Percentiles rank a stretch among this genome's conserved stretches.
These are phyloP conservation scores for Ichthyophthirius multifiliis DNA, from an alignment of 169 alveolate genomes.

Conservation along the genomic window DNA sequence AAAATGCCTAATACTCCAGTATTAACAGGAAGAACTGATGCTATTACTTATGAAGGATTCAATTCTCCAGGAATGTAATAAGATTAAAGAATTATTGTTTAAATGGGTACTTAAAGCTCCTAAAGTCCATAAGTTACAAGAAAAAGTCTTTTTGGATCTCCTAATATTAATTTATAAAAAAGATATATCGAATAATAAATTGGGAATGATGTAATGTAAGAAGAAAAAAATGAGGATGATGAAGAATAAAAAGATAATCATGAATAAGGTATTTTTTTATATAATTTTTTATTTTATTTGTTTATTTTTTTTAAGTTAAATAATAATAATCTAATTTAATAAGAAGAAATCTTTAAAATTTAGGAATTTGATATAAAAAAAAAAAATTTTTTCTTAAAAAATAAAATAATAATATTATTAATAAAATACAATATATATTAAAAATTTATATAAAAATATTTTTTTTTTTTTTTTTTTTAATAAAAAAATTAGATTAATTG, in stretches of 20 bases:
- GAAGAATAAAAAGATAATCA: neutral
- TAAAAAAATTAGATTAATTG: too few species aligned
- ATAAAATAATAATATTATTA: too few species aligned
- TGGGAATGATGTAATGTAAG: neutral
- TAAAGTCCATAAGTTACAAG: neutral
- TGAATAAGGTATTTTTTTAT: neutral
- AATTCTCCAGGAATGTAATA: neutral
- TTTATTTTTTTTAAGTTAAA: neutral
- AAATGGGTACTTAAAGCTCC: neutral
- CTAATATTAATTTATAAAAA: neutral
- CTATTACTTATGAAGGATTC: neutral
- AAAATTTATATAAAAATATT: too few species aligned
- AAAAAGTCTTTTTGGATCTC: neutral
- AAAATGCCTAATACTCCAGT: slow-evolving; percentile 7
- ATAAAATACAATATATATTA: too few species aligned
- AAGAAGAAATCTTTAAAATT: neutral
- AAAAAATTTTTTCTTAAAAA: too few species aligned
- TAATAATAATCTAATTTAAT: neutral
- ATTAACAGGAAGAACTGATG: slow-evolving; percentile 10
- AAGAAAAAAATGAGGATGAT: neutral
- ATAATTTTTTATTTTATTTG: too few species aligned
- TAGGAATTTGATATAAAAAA: slow-evolving; percentile 8
- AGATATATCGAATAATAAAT: neutral
- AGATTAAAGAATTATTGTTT: neutral
- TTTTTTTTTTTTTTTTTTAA: too few species aligned